These are phyloP conservation scores for Teratosphaeria nubilosa DNA, from an alignment of 2,329 filamentous ascomycete genomes.

Conservation along the genomic window DNA sequence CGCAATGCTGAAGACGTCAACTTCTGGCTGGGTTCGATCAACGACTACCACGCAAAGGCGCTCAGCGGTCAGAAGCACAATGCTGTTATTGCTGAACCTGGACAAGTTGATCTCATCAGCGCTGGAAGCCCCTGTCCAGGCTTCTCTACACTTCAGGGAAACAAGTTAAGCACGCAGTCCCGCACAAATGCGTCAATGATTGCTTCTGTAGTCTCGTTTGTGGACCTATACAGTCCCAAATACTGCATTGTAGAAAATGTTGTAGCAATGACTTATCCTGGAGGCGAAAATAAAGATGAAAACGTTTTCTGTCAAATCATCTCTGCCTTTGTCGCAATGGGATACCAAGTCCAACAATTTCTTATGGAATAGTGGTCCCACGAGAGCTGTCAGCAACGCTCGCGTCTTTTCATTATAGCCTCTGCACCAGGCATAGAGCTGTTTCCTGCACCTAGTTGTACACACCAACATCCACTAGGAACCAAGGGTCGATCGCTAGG, in stretches of 20 bases:
- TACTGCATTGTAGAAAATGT: conserved; percentile 76
- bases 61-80: conserved; percentile 40
- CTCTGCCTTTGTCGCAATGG: conserved; percentile 62
- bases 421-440: conserved; percentile 55
- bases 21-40: conserved; percentile 59
- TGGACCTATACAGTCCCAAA: conserved; percentile 65
- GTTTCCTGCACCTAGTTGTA: conserved; percentile 46
- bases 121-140: conserved; percentile 71
- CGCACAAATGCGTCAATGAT: conserved; percentile 66
- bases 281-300: conserved; percentile 31
- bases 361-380: conserved; percentile 60
- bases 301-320: conserved; percentile 67
- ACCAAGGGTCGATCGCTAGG: conserved; percentile 40
- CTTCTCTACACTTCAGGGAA: conserved; percentile 55
- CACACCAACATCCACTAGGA: conserved; percentile 49
- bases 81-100: conserved; percentile 44
- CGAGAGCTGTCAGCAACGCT: conserved; percentile 56
- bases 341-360: conserved; percentile 63
- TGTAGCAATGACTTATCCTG: conserved; percentile 46
- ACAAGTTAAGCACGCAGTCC: conserved; percentile 46
- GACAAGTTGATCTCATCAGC: conserved; percentile 57
- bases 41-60: conserved; percentile 51
- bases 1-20: conserved; percentile 31
- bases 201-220: conserved; percentile 62
- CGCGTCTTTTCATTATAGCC: conserved; percentile 60